These are phyloP conservation scores for Ziziphus jujuba DNA, from an alignment of 306 rosid genomes.

Conservation along the genomic window DNA sequence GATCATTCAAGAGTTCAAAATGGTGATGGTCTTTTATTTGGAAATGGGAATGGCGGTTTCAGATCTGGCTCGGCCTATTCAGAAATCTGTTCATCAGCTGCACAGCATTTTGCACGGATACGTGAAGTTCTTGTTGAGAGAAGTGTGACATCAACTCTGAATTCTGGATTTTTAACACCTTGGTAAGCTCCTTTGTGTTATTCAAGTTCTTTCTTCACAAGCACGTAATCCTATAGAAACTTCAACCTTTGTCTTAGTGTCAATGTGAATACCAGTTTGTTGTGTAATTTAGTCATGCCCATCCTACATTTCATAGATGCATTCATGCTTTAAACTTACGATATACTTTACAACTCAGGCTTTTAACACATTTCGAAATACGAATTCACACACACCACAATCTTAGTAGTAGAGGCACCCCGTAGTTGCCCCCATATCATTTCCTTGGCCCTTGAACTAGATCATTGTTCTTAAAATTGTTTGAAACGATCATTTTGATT, in stretches of 20 bases:
- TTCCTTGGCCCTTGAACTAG: too few relatives aligned
- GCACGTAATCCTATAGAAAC: not conserved
- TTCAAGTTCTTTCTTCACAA: not conserved
- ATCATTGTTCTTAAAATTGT: too few relatives aligned
- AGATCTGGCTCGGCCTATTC: slow-evolving; percentile 71
- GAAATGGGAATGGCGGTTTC: slow-evolving; percentile 49
- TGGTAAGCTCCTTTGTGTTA: slow-evolving; percentile 55
- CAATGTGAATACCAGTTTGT: too few relatives aligned
- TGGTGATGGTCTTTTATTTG: slow-evolving; percentile 51
- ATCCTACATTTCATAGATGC: too few relatives aligned
- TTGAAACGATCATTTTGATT: not conserved
- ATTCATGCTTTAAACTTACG: too few relatives aligned
- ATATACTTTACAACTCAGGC: too few relatives aligned
- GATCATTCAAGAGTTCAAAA: slow-evolving; percentile 46
- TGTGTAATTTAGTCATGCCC: too few relatives aligned
- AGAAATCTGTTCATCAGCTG: slow-evolving; percentile 77
- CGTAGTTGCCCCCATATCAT: too few relatives aligned
- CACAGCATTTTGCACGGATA: slow-evolving; percentile 78
- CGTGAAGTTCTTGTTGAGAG: slow-evolving; percentile 91
- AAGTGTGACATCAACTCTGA: slow-evolving; percentile 80
- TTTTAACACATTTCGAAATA: too few relatives aligned
- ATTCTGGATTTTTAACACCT: slow-evolving; percentile 91
- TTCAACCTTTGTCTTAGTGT: too few relatives aligned
- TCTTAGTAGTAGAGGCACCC: too few relatives aligned
- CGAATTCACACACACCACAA: too few relatives aligned